These are phyloP conservation scores for Ceratocystiopsis brevicomis DNA, from an alignment of 2,329 filamentous ascomycete genomes.

Conservation along the genomic window DNA sequence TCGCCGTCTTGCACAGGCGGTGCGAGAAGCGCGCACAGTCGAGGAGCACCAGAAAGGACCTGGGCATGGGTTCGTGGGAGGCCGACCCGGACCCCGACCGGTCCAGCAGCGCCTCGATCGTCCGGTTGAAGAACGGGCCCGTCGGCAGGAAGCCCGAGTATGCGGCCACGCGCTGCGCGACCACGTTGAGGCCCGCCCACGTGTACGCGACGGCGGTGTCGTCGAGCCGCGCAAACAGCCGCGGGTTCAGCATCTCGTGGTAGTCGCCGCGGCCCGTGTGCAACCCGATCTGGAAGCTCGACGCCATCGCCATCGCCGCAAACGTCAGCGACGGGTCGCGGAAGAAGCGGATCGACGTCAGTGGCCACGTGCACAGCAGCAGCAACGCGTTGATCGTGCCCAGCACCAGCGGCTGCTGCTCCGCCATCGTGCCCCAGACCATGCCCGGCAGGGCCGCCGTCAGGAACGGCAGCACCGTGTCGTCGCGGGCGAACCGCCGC, in stretches of 20 bases:
- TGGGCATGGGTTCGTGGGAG: conserved; percentile 16
- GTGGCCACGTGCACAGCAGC: conserved; percentile 31
- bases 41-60: conserved; percentile 26
- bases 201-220: conserved; percentile 34
- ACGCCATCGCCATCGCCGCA: conserved; percentile 26
- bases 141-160: conserved; percentile 27
- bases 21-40: conserved; percentile 33
- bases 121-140: conserved; percentile 26
- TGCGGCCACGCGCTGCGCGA: conserved; percentile 26
- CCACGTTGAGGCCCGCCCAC: conserved; percentile 33
- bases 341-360: conserved; percentile 30
- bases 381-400: conserved; percentile 33
- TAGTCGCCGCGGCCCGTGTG: conserved; percentile 34
- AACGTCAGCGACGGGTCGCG: conserved; percentile 31
- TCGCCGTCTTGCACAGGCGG: conserved; percentile 27
- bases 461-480: conserved; percentile 23
- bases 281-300: conserved; percentile 28
- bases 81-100: conserved; percentile 20
- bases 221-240: no score
- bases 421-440: conserved; percentile 24
- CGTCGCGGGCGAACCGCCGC: conserved; percentile 27
- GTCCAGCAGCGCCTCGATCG: conserved; percentile 26
- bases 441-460: conserved; percentile 27
- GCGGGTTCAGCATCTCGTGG: conserved; percentile 25
- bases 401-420: conserved; percentile 24